These are phyloP conservation scores for Cordyceps tenuipes DNA, from an alignment of 2,329 filamentous ascomycete genomes.

Conservation along the genomic window DNA sequence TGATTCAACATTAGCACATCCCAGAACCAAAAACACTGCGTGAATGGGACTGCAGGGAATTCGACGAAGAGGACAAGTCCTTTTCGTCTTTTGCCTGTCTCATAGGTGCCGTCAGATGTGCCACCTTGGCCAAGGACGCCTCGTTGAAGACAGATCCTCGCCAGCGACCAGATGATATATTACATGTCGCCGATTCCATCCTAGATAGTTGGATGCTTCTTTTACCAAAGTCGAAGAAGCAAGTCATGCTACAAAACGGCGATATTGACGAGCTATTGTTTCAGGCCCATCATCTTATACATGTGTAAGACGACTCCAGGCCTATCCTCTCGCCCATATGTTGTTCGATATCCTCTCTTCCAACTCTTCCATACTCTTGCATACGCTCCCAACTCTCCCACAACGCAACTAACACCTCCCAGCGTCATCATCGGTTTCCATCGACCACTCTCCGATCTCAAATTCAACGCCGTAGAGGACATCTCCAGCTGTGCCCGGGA, in stretches of 20 bases:
- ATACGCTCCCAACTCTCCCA: no score
- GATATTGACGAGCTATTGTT: slow-evolving; percentile 24
- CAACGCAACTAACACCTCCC: background rate
- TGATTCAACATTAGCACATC: background rate
- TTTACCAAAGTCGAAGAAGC: slow-evolving; percentile 24
- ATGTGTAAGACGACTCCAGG: slow-evolving; percentile 16
- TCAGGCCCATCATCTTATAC: slow-evolving; percentile 20
- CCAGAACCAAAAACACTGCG: slow-evolving; percentile 38
- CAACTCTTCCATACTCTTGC: background rate
- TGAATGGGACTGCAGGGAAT: slow-evolving; percentile 54
- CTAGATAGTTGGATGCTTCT: slow-evolving; percentile 31
- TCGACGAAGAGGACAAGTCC: slow-evolving; percentile 41
- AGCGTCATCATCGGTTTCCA: slow-evolving; percentile 29
- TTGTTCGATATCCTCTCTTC: background rate
- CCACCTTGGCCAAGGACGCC: slow-evolving; percentile 20
- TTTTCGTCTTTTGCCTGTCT: slow-evolving; percentile 62
- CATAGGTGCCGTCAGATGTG: slow-evolving; percentile 50
- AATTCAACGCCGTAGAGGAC: slow-evolving; percentile 29
- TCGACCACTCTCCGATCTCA: slow-evolving; percentile 30
- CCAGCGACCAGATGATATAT: slow-evolving; percentile 21
- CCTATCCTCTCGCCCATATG: no score
- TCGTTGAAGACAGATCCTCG: slow-evolving; percentile 15
- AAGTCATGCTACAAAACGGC: slow-evolving; percentile 24
- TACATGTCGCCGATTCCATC: slow-evolving; percentile 27
- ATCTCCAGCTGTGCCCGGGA: slow-evolving; percentile 29